Evolutionary conservation across 331 rosid genomes (phyloP).

Genomic region (Quercus tomentella): DNA sequence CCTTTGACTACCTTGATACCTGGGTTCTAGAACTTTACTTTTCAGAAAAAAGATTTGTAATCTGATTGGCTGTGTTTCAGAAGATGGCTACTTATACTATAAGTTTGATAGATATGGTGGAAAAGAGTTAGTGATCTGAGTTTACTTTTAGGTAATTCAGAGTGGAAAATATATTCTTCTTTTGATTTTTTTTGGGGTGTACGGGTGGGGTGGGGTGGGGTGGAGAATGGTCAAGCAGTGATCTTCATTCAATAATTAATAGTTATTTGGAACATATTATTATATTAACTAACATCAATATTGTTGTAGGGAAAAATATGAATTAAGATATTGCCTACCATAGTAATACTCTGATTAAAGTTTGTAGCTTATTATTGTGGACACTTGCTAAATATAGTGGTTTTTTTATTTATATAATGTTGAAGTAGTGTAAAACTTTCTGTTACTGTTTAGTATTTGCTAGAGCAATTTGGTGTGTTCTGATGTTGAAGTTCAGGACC

Average conservation of each 20-base stretch:
- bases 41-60: no score
- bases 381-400: background rate
- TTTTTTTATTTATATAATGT: background rate
- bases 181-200: no score
- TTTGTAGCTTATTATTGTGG: background rate
- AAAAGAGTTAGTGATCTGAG: no score
- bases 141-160: no score
- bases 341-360: background rate
- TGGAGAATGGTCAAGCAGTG: background rate
- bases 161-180: no score
- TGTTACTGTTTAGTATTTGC: constrained; percentile 11
- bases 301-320: background rate
- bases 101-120: no score
- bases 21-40: no score
- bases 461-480: background rate
- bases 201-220: background rate
- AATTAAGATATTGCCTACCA: background rate
- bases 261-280: background rate
- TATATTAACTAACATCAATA: background rate
- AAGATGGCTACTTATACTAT: no score
- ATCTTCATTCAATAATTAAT: background rate
- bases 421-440: constrained; percentile 1
- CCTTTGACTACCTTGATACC: no score
- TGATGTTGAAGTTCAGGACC: background rate
- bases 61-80: no score